Base-by-base conservation (phyloP, 208 protist species). In the Acanthamoeba royreba region DNA sequence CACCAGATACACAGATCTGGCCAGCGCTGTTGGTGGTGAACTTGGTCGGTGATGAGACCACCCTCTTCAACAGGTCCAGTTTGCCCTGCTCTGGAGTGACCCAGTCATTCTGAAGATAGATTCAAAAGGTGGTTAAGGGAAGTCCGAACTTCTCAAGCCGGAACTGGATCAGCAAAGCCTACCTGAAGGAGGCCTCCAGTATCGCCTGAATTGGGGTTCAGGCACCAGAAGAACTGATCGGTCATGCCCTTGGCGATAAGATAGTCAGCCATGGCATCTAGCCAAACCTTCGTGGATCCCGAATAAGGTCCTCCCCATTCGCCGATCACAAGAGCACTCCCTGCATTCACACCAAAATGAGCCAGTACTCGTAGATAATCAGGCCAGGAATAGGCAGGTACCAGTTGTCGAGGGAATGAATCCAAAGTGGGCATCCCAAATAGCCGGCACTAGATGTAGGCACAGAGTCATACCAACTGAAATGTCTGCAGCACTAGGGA, bases 151-250 rank as follows among this genome's bases (percentile, higher is more conserved):
- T n/a, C n/a, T n/a, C n/a, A n/a, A n/a, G n/a, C n/a, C n/a, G n/a
- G n/a, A n/a, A n/a, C n/a, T n/a, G n/a, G n/a, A n/a, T n/a, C n/a
- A n/a, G n/a, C n/a, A n/a, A n/a, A n/a, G n/a, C n/a, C n/a, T n/a
- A n/a, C n/a, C n/a, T n/a, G n/a, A n/a, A n/a, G 85, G 0, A 96
- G 31, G 38, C 95, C 95, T 35, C 95, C 95, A 25, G 95, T 96
- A 33, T 96, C 95, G 38, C 95, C 95, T 25, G 69, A 92, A 52
- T 96, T 94, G n/a, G 95, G 95, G 35, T 96, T 96, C 11, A 96
- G 79, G 42, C 93, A 95, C 95, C 95, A 96, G 61, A 93, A 96
- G 81, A 96, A 95, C 9, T 25, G 69, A 15, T 94, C 93, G 1
- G 95, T 95, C 9, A 52, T 77, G 8, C 46, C 49, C 33, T 89